phyloP scores from a whole-genome alignment of 139 green algal species.

The Tetradesmus lagerheimii region DNA sequence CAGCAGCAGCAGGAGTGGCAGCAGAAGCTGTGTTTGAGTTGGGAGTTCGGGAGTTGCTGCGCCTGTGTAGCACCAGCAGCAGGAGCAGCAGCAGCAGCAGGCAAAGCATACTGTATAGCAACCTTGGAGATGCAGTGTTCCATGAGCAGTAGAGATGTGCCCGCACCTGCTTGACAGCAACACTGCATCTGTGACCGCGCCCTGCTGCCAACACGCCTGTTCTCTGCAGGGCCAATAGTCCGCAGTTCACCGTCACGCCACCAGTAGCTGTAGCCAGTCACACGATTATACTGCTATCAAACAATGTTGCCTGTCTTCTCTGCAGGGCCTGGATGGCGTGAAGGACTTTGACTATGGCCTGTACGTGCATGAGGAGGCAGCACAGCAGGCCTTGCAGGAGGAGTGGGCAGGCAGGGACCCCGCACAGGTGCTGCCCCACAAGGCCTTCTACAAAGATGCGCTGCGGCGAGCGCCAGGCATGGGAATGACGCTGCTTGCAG shows the following conservation, averaged over 20 bases:
- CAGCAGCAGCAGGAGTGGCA: not conserved
- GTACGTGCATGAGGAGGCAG: slow-evolving; percentile 38
- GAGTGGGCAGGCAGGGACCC: slow-evolving; percentile 7
- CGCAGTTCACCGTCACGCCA: too few species aligned
- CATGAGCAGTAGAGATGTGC: too few species aligned
- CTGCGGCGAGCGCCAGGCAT: not conserved
- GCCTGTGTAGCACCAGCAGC: not conserved
- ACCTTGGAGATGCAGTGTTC: too few species aligned
- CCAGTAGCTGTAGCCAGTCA: too few species aligned
- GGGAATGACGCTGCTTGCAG: slow-evolving; percentile 44
- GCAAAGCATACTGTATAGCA: too few species aligned
- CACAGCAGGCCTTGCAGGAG: not conserved
- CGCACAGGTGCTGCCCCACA: slow-evolving; percentile 12
- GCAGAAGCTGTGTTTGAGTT: too few species aligned
- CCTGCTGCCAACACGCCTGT: too few species aligned
- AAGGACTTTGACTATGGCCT: slow-evolving; percentile 50
- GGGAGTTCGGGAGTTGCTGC: too few species aligned
- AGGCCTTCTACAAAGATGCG: slow-evolving; percentile 28
- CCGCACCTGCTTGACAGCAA: too few species aligned
- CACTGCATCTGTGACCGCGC: too few species aligned
- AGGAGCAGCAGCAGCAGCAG: not conserved
- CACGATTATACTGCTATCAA: too few species aligned
- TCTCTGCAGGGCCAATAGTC: too few species aligned
- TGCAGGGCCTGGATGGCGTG: slow-evolving; percentile 32
- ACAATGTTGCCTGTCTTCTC: not conserved